Percentiles rank a stretch among this genome's conserved stretches.
Evolutionary conservation across 2,329 filamentous ascomycete genomes (phyloP).

Genomic region (Ilyonectria sp.): DNA sequence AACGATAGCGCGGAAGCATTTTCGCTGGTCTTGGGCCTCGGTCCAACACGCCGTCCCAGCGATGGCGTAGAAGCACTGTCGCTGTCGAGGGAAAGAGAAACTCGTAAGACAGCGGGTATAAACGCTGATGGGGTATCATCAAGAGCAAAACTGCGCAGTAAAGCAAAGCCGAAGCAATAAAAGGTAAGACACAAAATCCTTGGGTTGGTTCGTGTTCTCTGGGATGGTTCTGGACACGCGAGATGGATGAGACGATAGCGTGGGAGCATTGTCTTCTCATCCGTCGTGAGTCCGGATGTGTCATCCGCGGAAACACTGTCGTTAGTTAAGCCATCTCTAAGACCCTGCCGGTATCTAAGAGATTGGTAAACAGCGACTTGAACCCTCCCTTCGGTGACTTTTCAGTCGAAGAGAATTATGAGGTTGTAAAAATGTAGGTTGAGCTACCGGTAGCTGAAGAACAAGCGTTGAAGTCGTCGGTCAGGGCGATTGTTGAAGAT

Average conservation of each 20-base stretch:
- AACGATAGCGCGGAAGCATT: slow-evolving; percentile 71
- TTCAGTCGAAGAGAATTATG: background rate
- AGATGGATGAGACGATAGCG: slow-evolving; percentile 60
- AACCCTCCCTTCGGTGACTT: slow-evolving; percentile 3
- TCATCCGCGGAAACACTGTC: slow-evolving; percentile 57
- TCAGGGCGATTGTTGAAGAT: slow-evolving; percentile 51
- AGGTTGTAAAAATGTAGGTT: slow-evolving; percentile 54
- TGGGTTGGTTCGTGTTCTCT: slow-evolving; percentile 18
- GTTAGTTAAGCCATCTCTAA: slow-evolving; percentile 52
- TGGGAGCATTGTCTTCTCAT: slow-evolving; percentile 65
- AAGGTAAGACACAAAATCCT: slow-evolving; percentile 31
- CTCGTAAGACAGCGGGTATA: slow-evolving; percentile 62
- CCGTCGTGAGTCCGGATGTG: slow-evolving; percentile 41
- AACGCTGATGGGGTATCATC: slow-evolving; percentile 64
- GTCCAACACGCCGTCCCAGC: slow-evolving; percentile 69
- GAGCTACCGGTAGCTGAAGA: slow-evolving; percentile 49
- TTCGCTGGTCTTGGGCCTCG: slow-evolving; percentile 62
- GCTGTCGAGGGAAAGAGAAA: slow-evolving; percentile 61
- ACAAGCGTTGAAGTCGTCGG: slow-evolving; percentile 16
- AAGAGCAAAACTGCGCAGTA: slow-evolving; percentile 45
- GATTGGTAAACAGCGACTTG: background rate
- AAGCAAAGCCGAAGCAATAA: slow-evolving; percentile 41
- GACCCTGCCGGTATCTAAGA: background rate
- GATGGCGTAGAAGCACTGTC: slow-evolving; percentile 71
- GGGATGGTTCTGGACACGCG: slow-evolving; percentile 32